Conservation (phyloP, 495 filamentous ascomycete species). For the Neurospora sp. region DNA sequence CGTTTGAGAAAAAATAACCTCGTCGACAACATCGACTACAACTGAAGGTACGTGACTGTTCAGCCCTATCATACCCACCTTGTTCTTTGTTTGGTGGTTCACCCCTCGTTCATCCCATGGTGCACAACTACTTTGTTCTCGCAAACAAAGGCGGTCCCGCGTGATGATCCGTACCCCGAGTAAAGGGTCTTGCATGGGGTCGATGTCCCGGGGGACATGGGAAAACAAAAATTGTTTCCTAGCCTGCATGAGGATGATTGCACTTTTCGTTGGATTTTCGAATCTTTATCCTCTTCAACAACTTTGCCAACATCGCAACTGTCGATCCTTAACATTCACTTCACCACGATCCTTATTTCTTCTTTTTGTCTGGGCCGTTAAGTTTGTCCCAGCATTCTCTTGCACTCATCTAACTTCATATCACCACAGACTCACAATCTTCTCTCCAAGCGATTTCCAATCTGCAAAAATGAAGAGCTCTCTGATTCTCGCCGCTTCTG, state of each 20-base stretch:
- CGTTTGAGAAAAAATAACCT: not conserved
- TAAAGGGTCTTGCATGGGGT: not conserved
- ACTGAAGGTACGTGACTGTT: not conserved
- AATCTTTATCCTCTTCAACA: not conserved
- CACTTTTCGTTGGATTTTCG: not conserved
- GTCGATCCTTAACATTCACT: not conserved
- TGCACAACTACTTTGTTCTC: not conserved
- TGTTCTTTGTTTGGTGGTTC: not conserved
- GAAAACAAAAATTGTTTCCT: not conserved
- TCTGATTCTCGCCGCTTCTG: slow-evolving; percentile 47
- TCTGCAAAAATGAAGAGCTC: slow-evolving; percentile 58
- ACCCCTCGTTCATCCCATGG: not conserved
- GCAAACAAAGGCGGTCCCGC: not conserved
- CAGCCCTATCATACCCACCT: not conserved
- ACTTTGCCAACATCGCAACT: not conserved
- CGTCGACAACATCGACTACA: not conserved
- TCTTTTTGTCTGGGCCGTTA: not conserved
- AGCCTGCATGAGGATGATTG: not conserved
- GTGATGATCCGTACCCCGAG: not conserved
- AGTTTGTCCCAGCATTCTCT: not conserved
- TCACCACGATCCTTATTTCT: not conserved
- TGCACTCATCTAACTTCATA: slow-evolving; percentile 12
- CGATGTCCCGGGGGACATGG: not conserved
- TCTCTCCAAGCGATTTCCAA: not conserved
- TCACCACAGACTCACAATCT: not conserved